phyloP scores from a whole-genome alignment of 2,329 filamentous ascomycete genomes.

The Drechslerella coelobrocha region DNA sequence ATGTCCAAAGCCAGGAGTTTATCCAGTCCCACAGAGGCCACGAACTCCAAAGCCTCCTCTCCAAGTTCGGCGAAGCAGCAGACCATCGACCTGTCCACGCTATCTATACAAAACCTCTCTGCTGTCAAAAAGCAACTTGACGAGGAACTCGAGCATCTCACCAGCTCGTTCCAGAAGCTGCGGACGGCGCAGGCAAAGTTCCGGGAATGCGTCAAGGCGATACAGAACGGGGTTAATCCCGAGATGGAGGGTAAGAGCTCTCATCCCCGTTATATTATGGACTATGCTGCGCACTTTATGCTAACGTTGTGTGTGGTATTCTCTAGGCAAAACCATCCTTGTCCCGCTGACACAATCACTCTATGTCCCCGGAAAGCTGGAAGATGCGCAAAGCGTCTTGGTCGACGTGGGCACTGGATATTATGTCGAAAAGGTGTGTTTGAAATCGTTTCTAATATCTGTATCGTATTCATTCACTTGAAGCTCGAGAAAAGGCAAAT shows the following conservation, averaged over 20 bases:
- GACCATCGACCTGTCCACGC: constrained; percentile 73
- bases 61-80: constrained; percentile 30
- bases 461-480: neutral
- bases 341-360: constrained; percentile 95
- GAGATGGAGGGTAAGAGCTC: constrained; percentile 58
- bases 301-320: constrained; percentile 51
- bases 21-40: neutral
- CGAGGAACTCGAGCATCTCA: constrained; percentile 93
- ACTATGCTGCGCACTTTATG: neutral
- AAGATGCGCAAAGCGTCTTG: constrained; percentile 76
- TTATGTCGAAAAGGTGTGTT: constrained; percentile 78
- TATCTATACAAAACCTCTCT: constrained; percentile 83
- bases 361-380: constrained; percentile 84
- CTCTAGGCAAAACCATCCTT: constrained; percentile 71
- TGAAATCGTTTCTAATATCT: constrained; percentile 58
- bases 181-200: constrained; percentile 91
- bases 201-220: constrained; percentile 82
- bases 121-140: constrained; percentile 96
- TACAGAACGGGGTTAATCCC: constrained; percentile 66
- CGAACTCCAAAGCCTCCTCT: constrained; percentile 35
- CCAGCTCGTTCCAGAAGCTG: constrained; percentile 85
- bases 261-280: neutral
- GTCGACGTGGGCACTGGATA: constrained; percentile 95
- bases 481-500: too few species aligned
- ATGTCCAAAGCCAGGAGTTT: neutral